phyloP scores from a whole-genome alignment of 495 filamentous ascomycete species.

The Xylaria venustula region DNA sequence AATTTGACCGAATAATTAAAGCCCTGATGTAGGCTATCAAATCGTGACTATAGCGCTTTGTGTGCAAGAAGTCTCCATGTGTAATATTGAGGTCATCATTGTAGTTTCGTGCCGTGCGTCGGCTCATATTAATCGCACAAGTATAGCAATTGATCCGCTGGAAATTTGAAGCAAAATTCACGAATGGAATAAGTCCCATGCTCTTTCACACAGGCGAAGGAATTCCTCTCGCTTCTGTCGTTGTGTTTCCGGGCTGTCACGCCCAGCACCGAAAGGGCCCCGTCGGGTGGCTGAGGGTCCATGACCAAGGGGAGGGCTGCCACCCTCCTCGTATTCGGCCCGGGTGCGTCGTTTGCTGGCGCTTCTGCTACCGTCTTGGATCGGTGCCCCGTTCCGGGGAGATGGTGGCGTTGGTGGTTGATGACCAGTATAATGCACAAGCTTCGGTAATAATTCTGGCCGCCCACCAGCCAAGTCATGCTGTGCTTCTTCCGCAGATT shows the following conservation, averaged over 20 bases:
- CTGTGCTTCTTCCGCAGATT: constrained; percentile 93
- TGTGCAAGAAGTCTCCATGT: not conserved
- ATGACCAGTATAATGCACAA: constrained; percentile 91
- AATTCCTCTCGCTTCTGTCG: constrained; percentile 94
- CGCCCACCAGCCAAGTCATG: constrained; percentile 85
- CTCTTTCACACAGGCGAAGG: constrained; percentile 76
- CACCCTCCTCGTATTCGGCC: constrained; percentile 88
- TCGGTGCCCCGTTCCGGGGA: constrained; percentile 51
- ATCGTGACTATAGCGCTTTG: not conserved
- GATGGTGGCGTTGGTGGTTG: constrained; percentile 91
- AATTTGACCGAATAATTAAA: not conserved
- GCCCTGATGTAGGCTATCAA: not conserved
- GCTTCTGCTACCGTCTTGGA: constrained; percentile 41
- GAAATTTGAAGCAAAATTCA: constrained; percentile 41
- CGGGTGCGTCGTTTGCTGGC: constrained; percentile 71
- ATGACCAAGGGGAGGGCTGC: constrained; percentile 69
- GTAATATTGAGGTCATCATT: not conserved
- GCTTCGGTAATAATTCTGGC: constrained; percentile 84
- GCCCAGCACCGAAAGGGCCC: constrained; percentile 72
- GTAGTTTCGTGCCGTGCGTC: constrained; percentile 22
- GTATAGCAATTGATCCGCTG: constrained; percentile 19
- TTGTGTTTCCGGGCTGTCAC: constrained; percentile 82
- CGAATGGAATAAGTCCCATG: constrained; percentile 97
- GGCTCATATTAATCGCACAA: constrained; percentile 21
- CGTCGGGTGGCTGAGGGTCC: constrained; percentile 56